These are phyloP conservation scores for Lumnitzera littorea DNA, from an alignment of 345 rosid genomes.

Conservation along the genomic window DNA sequence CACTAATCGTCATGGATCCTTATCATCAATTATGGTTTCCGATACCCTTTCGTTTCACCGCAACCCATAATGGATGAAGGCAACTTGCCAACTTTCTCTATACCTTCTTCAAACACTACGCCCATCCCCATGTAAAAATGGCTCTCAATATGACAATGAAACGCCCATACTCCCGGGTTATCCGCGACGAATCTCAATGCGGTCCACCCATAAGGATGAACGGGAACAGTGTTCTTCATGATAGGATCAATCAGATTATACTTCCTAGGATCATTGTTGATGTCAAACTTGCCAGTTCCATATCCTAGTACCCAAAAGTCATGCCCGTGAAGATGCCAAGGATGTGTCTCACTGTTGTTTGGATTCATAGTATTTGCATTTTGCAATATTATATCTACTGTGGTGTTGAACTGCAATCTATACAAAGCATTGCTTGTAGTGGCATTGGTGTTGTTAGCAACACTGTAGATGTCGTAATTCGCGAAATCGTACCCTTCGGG, in stretches of 20 bases:
- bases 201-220: constrained; percentile 69
- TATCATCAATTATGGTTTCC: not conserved
- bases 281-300: constrained; percentile 55
- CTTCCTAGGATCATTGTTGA: constrained; percentile 27
- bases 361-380: constrained; percentile 43
- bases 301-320: constrained; percentile 79
- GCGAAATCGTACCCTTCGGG: constrained; percentile 25
- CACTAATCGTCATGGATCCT: not conserved
- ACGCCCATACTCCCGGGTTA: constrained; percentile 67
- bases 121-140: constrained; percentile 75
- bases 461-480: constrained; percentile 12
- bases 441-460: constrained; percentile 22
- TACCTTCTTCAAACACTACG: constrained; percentile 50
- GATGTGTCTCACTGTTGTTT: constrained; percentile 60
- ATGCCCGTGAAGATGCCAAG: constrained; percentile 85
- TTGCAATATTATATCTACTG: constrained; percentile 60
- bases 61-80: constrained; percentile 65
- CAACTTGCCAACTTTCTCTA: constrained; percentile 33
- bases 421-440: constrained; percentile 36
- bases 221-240: constrained; percentile 70
- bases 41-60: constrained; percentile 16
- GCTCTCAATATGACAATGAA: constrained; percentile 74
- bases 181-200: constrained; percentile 57
- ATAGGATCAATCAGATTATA: constrained; percentile 61
- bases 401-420: constrained; percentile 36